Evolutionary conservation across 352 stramenopile genomes (phyloP), one percentile per base, ranked within the genome.

Genomic region (Globisporangium iwayamae): DNA sequence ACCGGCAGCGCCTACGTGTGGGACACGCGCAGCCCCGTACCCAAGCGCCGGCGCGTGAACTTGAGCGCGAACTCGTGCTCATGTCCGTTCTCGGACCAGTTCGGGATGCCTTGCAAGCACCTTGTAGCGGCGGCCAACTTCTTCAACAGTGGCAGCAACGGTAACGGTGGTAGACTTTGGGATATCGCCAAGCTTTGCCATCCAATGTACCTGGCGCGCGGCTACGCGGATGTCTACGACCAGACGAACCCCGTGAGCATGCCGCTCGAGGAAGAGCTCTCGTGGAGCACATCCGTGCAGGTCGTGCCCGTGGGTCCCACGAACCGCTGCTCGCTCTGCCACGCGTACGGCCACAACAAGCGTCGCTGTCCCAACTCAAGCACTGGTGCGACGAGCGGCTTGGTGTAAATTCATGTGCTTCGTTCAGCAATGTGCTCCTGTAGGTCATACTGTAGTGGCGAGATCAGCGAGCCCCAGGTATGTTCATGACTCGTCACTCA

Each of bases 291-390:
- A 30, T 53, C 72, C 1, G 76, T 83, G 56, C 70, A 79, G 20
- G 72, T 79, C 60, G 74, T 77, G 61, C 59, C 66, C 8, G 60
- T 66, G 1, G 60, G 60, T 2, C 65, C 61, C 0, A 69, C 66
- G 13, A 83, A 83, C 43, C 63, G 71, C 14, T 83, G 75, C 51
- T 83, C 70, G 2, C 58, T 80, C 9, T 83, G 75, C 68, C 78
- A 83, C 58, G 71, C 58, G 22, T 65, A 73, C 25, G 70, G 72
- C 4, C 74, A 82, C 62, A 82, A 82, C 62, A 82, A 82, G 55
- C 63, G 60, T 13, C 60, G 60, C 25, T 66, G 60, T 36, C 60
- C 60, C 2, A 55, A 39, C 22, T 38, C 60, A 3, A 48, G 13
- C 16, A 22, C 38, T 52, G 10, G 20, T 22, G 39, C 14, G 2